Evolutionary conservation across 768 basidiomycete species (phyloP), one percentile per base, ranked within the genome.

Genomic region (Lentinula edodes): DNA sequence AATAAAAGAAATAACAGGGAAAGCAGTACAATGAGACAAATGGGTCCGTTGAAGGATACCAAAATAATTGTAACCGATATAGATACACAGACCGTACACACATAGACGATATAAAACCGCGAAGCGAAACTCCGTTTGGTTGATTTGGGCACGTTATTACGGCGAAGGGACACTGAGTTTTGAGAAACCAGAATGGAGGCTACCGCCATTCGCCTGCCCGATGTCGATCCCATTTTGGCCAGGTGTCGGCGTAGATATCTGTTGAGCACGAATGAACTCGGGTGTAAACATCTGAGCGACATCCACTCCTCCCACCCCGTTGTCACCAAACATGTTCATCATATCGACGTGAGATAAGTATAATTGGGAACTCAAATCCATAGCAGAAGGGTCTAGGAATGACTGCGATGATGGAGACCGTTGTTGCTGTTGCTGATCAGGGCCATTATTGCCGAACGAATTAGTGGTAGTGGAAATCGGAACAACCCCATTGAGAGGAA

Each of bases 321-420:
- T 78, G 48, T 81, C 85, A 64, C 78, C 78, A 62, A 88, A 83
- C 69, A 89, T 75, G 63, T 80, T 78, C 77, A 88, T 79, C 75
- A 88, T 80, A 63, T 88, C 86, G 52, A 78, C 74, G 42, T 81
- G 77, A 6, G 80, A 78, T 80, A 88, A 80, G 66, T 84, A 85
- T 73, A 83, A 71, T 46, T 78, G 73, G 36, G 81, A 66, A 61
- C 84, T 83, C 38, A 46, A 8, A 46, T 58, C 56, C 56, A 58
- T 20, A 45, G 20, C 56, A 46, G 56, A 58, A 23, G 56, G 42
- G 41, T 58, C 56, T n/a, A 58, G 45, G 23, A 58, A 58, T 5
- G 56, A 58, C 28, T 39, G 28, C 13, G 56, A 58, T 10, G 39
- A 16, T 16, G 56, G 56, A 16, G 39, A 36, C 15, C 45, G 56